Conservation (phyloP, 1,284 basidiomycete species). For the Chalciporus sp. region DNA sequence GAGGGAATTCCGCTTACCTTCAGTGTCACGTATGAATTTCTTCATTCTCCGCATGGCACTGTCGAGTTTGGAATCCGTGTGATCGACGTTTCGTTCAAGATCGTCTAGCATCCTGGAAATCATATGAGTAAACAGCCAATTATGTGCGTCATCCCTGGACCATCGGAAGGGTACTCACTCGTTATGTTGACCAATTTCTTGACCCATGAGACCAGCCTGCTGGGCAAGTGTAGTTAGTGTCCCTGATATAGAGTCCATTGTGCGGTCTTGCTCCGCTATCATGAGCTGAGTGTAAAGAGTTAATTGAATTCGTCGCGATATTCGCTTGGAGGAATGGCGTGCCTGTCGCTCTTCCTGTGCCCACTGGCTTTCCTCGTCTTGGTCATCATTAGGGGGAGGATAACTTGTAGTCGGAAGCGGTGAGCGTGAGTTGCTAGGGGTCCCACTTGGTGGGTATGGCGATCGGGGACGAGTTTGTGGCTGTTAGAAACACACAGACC, state of each 20-base stretch:
- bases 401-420: constrained; percentile 8
- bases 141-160: neutral
- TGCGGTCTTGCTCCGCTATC: constrained; percentile 83
- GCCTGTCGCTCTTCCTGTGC: constrained; percentile 84
- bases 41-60: constrained; percentile 75
- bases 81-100: constrained; percentile 75
- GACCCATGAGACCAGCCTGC: constrained; percentile 90
- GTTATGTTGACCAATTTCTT: constrained; percentile 85
- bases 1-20: constrained; percentile 50
- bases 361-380: constrained; percentile 76
- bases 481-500: neutral
- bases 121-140: constrained; percentile 2
- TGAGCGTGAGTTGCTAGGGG: constrained; percentile 18
- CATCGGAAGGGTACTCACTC: constrained; percentile 56
- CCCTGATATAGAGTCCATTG: constrained; percentile 83
- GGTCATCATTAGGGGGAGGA: constrained; percentile 35
- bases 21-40: constrained; percentile 81
- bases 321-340: constrained; percentile 8
- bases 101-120: constrained; percentile 78
- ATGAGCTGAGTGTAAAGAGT: constrained; percentile 58
- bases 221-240: constrained; percentile 80
- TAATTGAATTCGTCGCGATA: neutral
- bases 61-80: constrained; percentile 69
- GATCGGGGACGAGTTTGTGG: constrained; percentile 13
- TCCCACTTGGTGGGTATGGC: constrained; percentile 15